Conservation (phyloP, 2,329 filamentous ascomycete species). For the Diaporthe destruens region DNA sequence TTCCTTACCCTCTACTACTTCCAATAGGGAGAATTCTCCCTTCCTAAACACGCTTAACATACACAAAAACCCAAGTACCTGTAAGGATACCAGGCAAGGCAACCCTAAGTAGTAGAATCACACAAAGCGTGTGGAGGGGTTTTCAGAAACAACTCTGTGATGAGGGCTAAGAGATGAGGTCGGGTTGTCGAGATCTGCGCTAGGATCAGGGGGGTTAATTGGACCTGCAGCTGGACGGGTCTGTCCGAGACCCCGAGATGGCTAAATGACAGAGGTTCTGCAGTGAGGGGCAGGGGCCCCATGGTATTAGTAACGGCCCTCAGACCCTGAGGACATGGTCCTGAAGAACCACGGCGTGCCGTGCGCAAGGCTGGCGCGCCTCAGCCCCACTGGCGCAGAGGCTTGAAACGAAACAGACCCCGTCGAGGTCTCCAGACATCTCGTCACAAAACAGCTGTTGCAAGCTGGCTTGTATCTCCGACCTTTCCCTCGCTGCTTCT, state of each 20-base stretch:
- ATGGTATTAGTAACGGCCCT: not conserved
- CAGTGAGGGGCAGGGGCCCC: not conserved
- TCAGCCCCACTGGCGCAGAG: conserved; percentile 8
- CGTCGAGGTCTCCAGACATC: conserved; percentile 20
- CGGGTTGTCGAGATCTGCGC: conserved; percentile 13
- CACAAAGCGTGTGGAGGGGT: too few relatives aligned
- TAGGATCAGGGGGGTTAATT: conserved; percentile 14
- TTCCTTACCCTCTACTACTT: too few relatives aligned
- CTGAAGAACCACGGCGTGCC: not conserved
- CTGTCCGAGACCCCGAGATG: conserved; percentile 21
- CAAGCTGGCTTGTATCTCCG: conserved; percentile 15
- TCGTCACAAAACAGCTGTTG: conserved; percentile 24
- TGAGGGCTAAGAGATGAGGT: conserved; percentile 13
- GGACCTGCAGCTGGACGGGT: conserved; percentile 28
- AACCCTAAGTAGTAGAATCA: too few relatives aligned
- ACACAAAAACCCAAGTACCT: too few relatives aligned
- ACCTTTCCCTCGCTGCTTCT: not conserved
- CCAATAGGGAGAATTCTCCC: too few relatives aligned
- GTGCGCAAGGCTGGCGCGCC: conserved; percentile 6
- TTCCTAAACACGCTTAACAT: too few relatives aligned
- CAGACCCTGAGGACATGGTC: not conserved
- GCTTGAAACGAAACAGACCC: conserved; percentile 27
- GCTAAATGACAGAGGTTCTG: conserved; percentile 31
- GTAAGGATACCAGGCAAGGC: too few relatives aligned
- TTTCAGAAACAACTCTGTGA: too few relatives aligned